Evolutionary conservation across 1,139 yeast species (phyloP).

Genomic region (Casaregolazyma suthepensis): DNA sequence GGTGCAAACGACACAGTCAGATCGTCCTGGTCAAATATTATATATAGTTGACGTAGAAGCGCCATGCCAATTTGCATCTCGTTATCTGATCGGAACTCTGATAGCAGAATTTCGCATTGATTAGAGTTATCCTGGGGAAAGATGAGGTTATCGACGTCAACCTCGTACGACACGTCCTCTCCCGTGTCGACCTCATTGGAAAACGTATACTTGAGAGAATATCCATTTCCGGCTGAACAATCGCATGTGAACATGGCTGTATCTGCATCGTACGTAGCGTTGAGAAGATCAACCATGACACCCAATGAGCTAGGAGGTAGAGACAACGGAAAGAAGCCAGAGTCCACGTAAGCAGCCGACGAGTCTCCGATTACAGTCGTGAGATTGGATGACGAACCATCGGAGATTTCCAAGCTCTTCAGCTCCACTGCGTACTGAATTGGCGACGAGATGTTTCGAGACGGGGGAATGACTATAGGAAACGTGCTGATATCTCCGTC

Average conservation of each 20-base stretch:
- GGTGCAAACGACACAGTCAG: conserved; percentile 57
- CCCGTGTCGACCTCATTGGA: conserved; percentile 7
- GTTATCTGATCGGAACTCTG: conserved; percentile 10
- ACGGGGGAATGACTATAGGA: conserved; percentile 21
- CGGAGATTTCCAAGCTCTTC: conserved; percentile 6
- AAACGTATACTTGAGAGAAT: conserved; percentile 6
- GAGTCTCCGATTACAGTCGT: conserved; percentile 9
- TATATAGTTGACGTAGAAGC: conserved; percentile 47
- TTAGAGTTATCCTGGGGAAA: conserved; percentile 13
- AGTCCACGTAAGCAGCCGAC: conserved; percentile 33
- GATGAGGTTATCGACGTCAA: conserved; percentile 14
- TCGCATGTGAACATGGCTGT: conserved; percentile 10
- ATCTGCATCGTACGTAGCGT: conserved; percentile 12
- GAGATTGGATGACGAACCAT: neutral
- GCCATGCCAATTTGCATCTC: conserved; percentile 45
- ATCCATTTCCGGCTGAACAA: conserved; percentile 5
- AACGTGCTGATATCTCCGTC: conserved; percentile 35
- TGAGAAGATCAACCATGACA: conserved; percentile 9
- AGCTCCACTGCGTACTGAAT: conserved; percentile 17
- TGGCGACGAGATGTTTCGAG: conserved; percentile 9
- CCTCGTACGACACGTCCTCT: conserved; percentile 12
- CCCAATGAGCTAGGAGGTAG: conserved; percentile 9
- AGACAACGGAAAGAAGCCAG: conserved; percentile 30
- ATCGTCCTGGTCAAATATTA: conserved; percentile 50
- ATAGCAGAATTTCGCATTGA: conserved; percentile 13